Evolutionary conservation across 2,329 filamentous ascomycete species (phyloP).

Genomic region (Didymella glomerata): DNA sequence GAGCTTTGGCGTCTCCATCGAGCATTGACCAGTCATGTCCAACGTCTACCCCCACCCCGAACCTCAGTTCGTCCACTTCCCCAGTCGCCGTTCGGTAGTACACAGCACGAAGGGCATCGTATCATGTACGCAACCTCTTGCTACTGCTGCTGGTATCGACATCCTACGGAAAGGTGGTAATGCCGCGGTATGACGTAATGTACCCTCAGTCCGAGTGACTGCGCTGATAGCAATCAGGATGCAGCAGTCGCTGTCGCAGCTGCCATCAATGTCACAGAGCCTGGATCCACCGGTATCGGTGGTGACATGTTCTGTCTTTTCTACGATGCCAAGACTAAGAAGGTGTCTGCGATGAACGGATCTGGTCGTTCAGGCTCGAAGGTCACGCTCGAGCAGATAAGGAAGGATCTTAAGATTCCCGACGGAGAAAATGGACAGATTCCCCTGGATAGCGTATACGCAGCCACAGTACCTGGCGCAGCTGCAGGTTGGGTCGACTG

Average conservation of each 20-base stretch:
- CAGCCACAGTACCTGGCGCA: conserved; percentile 88
- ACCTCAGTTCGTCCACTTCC: conserved; percentile 68
- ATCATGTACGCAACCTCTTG: conserved; percentile 86
- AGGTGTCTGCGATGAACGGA: conserved; percentile 87
- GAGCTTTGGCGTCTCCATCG: neutral
- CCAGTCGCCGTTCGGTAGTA: conserved; percentile 87
- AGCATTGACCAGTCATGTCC: conserved; percentile 22
- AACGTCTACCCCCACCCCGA: conserved; percentile 61
- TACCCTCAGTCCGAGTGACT: conserved; percentile 2
- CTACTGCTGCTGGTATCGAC: conserved; percentile 84
- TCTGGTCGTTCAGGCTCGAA: conserved; percentile 82
- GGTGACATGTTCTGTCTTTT: conserved; percentile 97
- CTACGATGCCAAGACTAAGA: conserved; percentile 83
- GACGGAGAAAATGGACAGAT: conserved; percentile 67
- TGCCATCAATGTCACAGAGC: conserved; percentile 91
- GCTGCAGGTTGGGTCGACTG: conserved; percentile 94
- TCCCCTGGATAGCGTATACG: conserved; percentile 77
- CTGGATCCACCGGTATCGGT: conserved; percentile 90
- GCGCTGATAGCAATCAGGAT: conserved; percentile 67
- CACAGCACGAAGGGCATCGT: conserved; percentile 94
- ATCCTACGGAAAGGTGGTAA: conserved; percentile 90
- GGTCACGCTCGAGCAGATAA: conserved; percentile 73
- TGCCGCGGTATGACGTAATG: conserved; percentile 74
- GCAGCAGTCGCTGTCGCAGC: conserved; percentile 96
- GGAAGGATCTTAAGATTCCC: conserved; percentile 72